phyloP scores from a whole-genome alignment of 306 rosid species.

The Purshia tridentata region DNA sequence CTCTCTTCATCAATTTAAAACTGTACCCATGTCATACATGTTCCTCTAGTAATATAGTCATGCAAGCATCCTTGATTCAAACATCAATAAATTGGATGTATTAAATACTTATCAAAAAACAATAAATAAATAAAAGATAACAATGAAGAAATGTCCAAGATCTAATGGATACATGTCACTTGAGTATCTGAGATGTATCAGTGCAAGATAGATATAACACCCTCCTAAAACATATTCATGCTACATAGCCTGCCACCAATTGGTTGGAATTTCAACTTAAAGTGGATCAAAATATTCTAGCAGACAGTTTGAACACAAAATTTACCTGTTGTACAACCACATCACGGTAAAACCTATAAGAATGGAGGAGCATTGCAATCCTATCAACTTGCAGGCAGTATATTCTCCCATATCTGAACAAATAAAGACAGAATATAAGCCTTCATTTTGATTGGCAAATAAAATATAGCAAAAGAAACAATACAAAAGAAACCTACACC shows the following conservation, averaged over 20 bases:
- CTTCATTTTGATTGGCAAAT: conserved; percentile 23
- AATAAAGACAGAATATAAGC: conserved; percentile 19
- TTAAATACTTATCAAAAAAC: not conserved
- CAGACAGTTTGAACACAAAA: conserved; percentile 13
- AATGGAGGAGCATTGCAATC: conserved; percentile 93
- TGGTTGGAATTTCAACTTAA: not conserved
- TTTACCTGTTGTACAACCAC: conserved; percentile 96
- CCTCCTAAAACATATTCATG: not conserved
- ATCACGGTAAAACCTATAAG: conserved; percentile 89
- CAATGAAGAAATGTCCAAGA: not conserved
- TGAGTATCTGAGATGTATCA: not conserved
- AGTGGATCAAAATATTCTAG: not conserved
- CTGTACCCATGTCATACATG: not conserved
- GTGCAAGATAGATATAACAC: not conserved
- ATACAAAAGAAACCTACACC: conserved; percentile 58
- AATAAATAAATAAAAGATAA: not conserved
- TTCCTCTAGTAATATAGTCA: not conserved
- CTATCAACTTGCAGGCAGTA: conserved; percentile 96
- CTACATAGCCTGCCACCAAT: not conserved
- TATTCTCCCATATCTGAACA: conserved; percentile 91
- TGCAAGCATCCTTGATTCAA: not conserved
- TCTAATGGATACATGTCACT: not conserved
- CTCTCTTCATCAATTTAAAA: not conserved
- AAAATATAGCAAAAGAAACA: conserved; percentile 14
- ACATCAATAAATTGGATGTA: not conserved